Conservation (phyloP, 129 eudicot genomes). For the Escallonia rubra region DNA sequence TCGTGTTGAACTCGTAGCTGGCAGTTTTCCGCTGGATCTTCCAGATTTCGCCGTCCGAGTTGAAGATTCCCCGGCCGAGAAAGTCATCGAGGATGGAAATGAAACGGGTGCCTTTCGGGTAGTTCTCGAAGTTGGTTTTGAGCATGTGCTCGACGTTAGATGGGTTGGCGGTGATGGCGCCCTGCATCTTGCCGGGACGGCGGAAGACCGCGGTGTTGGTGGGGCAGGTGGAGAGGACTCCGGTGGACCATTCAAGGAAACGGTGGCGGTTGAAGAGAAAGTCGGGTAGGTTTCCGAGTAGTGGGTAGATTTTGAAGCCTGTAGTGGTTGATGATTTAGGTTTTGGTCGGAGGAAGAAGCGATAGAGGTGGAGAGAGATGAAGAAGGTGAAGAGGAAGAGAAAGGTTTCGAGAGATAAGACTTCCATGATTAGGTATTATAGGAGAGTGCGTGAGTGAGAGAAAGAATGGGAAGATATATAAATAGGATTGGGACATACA, state of each 20-base stretch:
- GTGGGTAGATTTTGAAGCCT: slow-evolving; percentile 60
- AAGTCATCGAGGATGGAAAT: slow-evolving; percentile 55
- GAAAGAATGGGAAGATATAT: too few relatives aligned
- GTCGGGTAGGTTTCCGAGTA: slow-evolving; percentile 62
- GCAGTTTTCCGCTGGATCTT: slow-evolving; percentile 68
- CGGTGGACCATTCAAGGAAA: slow-evolving; percentile 82
- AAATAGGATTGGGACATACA: too few relatives aligned
- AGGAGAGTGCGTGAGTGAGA: too few relatives aligned
- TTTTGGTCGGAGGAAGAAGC: slow-evolving; percentile 5
- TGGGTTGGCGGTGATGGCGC: slow-evolving; percentile 74
- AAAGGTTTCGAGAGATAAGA: slow-evolving; percentile 14
- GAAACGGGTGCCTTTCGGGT: slow-evolving; percentile 79
- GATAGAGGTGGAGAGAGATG: slow-evolving; percentile 15
- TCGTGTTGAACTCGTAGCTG: slow-evolving; percentile 70
- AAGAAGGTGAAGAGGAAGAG: slow-evolving; percentile 14
- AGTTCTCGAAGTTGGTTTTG: slow-evolving; percentile 65
- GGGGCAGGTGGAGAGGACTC: slow-evolving; percentile 48
- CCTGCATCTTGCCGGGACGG: slow-evolving; percentile 64
- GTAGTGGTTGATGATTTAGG: too few relatives aligned
- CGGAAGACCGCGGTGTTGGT: slow-evolving; percentile 61
- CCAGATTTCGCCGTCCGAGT: slow-evolving; percentile 74
- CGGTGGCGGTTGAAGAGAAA: slow-evolving; percentile 71
- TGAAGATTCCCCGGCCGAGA: slow-evolving; percentile 77
- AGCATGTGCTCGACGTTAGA: too few relatives aligned
- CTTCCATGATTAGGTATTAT: slow-evolving; percentile 22